Evolutionary conservation across 2,329 filamentous ascomycete species (phyloP), one percentile per base, ranked within the genome.

Genomic region (Paracorniculantispora psalliotae): DNA sequence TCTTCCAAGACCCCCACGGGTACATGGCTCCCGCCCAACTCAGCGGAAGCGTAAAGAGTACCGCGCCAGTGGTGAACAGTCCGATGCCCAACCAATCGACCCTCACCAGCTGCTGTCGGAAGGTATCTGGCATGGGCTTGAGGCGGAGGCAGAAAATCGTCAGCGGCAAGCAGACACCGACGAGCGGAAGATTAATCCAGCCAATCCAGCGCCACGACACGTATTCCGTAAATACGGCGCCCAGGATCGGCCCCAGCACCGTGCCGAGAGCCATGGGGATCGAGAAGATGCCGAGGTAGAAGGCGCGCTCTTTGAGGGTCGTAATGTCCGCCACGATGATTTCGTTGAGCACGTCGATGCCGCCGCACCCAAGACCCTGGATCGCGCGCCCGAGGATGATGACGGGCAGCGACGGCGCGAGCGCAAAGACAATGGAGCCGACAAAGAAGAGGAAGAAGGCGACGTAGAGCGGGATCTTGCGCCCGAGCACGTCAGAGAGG

Each of bases 341-440:
- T 33, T 68, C 67, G 3, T 55, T 58, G 2, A 73, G 64, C 1
- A 71, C 66, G 35, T 72, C 67, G 4, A 73, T 54, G 3, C 71
- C 71, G 1, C 72, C 72, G 23, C 66, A 67, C 9, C 71, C 71
- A 0, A 69, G 52, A 2, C 72, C 73, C 57, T 75, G 71, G 1
- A 74, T 41, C 1, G 66, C 58, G 2, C 73, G 70, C 15, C 72
- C 72, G 23, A 61, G 43, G 25, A 75, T 67, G 10, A 74, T 26
- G 19, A 67, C 59, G 28, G 52, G 55, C 62, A 73, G 70, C 62
- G 59, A 63, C 3, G 62, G 59, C 0, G 72, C 73, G 8, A 69
- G 28, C 12, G 70, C 74, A 56, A 72, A 72, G 26, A 76, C 49
- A 26, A 78, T 62, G 8, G 71, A 79, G 43, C 77, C 79, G 19